Evolutionary conservation across 1,284 basidiomycete genomes (phyloP).

Genomic region (Gastroboletus turbinatus): DNA sequence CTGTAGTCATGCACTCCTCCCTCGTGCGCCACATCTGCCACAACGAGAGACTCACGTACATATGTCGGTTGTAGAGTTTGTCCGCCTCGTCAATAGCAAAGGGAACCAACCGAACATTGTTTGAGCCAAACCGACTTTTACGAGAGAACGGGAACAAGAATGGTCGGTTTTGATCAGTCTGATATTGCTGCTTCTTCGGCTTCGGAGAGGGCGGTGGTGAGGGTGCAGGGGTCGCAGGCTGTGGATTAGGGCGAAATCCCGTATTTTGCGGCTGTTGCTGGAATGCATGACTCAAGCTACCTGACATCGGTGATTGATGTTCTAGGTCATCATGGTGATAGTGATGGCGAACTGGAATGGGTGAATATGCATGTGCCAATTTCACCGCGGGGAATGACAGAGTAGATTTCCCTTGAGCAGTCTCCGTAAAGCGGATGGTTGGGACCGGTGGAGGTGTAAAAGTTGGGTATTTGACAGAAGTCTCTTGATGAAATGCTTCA

Average conservation of each 20-base stretch:
- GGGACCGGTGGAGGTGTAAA: constrained; percentile 61
- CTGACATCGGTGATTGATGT: constrained; percentile 41
- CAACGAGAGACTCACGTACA: constrained; percentile 87
- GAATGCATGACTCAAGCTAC: constrained; percentile 45
- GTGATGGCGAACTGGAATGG: constrained; percentile 89
- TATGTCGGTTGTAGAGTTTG: constrained; percentile 84
- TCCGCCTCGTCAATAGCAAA: constrained; percentile 96
- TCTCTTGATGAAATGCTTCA: constrained; percentile 84
- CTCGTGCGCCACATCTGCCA: constrained; percentile 95
- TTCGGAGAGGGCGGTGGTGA: constrained; percentile 87
- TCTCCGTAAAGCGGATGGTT: constrained; percentile 31
- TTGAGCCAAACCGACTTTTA: constrained; percentile 36
- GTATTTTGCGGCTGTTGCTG: constrained; percentile 45
- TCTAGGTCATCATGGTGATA: constrained; percentile 82
- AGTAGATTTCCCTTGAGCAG: constrained; percentile 37
- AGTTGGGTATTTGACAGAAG: constrained; percentile 91
- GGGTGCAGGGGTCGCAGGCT: constrained; percentile 84
- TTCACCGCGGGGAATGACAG: constrained; percentile 52
- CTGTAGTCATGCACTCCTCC: constrained; percentile 92
- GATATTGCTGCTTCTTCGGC: constrained; percentile 98
- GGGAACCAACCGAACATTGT: constrained; percentile 73
- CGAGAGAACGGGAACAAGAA: constrained; percentile 95
- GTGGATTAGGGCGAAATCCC: constrained; percentile 53
- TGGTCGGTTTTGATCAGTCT: constrained; percentile 93
- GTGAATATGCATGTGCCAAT: constrained; percentile 88